Conservation (phyloP, 345 rosid species). For the Hypericum androsaemum region DNA sequence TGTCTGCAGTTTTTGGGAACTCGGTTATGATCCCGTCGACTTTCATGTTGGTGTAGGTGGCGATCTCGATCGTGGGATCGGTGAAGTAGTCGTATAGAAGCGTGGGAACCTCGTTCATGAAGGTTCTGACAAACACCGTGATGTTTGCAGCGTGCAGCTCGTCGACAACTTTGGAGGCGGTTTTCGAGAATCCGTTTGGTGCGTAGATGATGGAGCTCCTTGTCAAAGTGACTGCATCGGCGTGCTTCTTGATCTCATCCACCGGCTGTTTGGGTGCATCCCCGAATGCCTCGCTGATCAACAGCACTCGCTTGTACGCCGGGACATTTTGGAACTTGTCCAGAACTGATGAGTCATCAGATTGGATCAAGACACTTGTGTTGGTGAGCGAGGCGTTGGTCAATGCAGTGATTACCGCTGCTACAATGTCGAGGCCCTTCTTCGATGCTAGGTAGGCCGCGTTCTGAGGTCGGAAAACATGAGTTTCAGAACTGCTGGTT, state of each 20-base stretch:
- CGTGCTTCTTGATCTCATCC: constrained; percentile 60
- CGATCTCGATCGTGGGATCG: not conserved
- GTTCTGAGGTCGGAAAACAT: constrained; percentile 32
- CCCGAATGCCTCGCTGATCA: constrained; percentile 34
- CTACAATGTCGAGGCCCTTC: constrained; percentile 55
- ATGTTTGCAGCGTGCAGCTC: not conserved
- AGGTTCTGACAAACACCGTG: not conserved
- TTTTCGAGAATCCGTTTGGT: constrained; percentile 9
- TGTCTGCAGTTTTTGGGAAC: not conserved
- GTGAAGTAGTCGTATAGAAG: not conserved
- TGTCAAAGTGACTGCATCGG: constrained; percentile 44
- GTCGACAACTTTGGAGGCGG: not conserved
- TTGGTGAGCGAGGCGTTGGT: constrained; percentile 54
- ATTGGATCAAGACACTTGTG: constrained; percentile 52
- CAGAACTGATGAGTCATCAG: constrained; percentile 41
- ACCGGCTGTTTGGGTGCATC: constrained; percentile 39
- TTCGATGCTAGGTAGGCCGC: constrained; percentile 81
- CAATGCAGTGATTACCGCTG: constrained; percentile 38
- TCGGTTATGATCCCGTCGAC: not conserved
- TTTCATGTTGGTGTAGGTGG: not conserved
- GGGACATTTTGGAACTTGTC: constrained; percentile 30
- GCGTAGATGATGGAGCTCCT: constrained; percentile 1
- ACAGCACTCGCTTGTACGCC: constrained; percentile 46
- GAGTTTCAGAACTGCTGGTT: not conserved
- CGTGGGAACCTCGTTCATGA: not conserved